Percentiles rank a stretch among this genome's conserved stretches.
Evolutionary conservation across 2,329 filamentous ascomycete genomes (phyloP).

Genomic region (Arthrocladium fulminans): DNA sequence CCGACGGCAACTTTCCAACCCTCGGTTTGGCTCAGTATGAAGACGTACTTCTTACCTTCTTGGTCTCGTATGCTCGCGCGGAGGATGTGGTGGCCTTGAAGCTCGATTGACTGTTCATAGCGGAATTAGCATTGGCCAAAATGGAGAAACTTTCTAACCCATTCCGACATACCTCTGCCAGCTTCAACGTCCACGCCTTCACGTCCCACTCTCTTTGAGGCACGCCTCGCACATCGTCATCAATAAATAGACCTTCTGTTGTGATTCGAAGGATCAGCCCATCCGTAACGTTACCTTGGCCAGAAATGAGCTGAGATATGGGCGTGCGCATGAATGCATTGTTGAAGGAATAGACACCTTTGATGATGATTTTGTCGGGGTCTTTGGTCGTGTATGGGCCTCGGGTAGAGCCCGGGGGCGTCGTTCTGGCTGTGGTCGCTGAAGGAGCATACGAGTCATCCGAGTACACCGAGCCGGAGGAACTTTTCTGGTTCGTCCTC

Average conservation of each 20-base stretch:
- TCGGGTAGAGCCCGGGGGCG: constrained; percentile 68
- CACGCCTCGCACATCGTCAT: constrained; percentile 84
- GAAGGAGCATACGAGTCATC: constrained; percentile 82
- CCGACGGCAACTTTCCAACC: constrained; percentile 56
- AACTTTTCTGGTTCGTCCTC: constrained; percentile 48
- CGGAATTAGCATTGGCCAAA: not conserved
- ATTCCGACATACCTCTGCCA: constrained; percentile 75
- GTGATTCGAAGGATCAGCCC: constrained; percentile 86
- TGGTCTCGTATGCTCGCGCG: constrained; percentile 50
- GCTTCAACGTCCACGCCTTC: constrained; percentile 94
- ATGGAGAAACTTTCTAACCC: not conserved
- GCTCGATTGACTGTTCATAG: constrained; percentile 31
- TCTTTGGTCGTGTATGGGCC: constrained; percentile 79
- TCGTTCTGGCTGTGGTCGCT: constrained; percentile 72
- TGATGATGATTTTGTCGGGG: constrained; percentile 92
- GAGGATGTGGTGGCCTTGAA: constrained; percentile 46
- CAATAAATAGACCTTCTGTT: constrained; percentile 91
- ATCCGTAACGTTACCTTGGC: constrained; percentile 77
- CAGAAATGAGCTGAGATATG: constrained; percentile 78
- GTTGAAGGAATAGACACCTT: constrained; percentile 85
- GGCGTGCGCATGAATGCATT: constrained; percentile 83
- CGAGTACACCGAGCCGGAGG: constrained; percentile 61
- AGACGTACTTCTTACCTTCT: constrained; percentile 54
- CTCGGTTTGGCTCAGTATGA: constrained; percentile 50
- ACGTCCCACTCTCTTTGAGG: constrained; percentile 98